Percentiles rank a stretch among this genome's conserved stretches.
These are phyloP conservation scores for Mycena vitilis DNA, from an alignment of 768 basidiomycete genomes.

Conservation along the genomic window DNA sequence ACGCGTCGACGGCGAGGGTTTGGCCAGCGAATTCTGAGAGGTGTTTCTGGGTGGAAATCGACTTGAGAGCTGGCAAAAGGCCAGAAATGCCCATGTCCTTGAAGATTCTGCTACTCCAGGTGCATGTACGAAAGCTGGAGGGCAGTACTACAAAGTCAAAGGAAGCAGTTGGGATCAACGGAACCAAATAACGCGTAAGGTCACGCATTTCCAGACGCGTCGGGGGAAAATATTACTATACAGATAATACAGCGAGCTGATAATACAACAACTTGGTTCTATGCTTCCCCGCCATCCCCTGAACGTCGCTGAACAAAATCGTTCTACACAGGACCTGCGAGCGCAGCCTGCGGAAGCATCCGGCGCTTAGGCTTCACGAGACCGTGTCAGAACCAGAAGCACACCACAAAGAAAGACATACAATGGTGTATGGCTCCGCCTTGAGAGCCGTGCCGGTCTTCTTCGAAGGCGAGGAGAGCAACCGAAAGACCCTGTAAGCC, in stretches of 20 bases:
- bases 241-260: too few relatives aligned
- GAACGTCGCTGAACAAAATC: too few relatives aligned
- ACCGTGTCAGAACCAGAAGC: neutral
- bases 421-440: slow-evolving; percentile 32
- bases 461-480: slow-evolving; percentile 27
- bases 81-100: slow-evolving; percentile 86
- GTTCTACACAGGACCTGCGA: too few relatives aligned
- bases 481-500: slow-evolving; percentile 22
- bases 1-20: slow-evolving; percentile 92
- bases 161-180: neutral
- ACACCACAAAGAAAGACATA: slow-evolving; percentile 1
- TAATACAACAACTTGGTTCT: neutral
- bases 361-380: slow-evolving; percentile 14
- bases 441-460: slow-evolving; percentile 4
- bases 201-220: slow-evolving; percentile 9
- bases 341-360: slow-evolving; percentile 10
- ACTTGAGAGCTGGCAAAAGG: slow-evolving; percentile 88
- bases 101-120: neutral
- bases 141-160: neutral
- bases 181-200: slow-evolving; percentile 21
- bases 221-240: neutral
- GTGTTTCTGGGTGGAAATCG: slow-evolving; percentile 83
- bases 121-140: neutral
- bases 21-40: slow-evolving; percentile 87
- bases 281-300: too few relatives aligned